Evolutionary conservation across 1,284 basidiomycete genomes (phyloP).

Genomic region (Ganoderma leucocontextum): DNA sequence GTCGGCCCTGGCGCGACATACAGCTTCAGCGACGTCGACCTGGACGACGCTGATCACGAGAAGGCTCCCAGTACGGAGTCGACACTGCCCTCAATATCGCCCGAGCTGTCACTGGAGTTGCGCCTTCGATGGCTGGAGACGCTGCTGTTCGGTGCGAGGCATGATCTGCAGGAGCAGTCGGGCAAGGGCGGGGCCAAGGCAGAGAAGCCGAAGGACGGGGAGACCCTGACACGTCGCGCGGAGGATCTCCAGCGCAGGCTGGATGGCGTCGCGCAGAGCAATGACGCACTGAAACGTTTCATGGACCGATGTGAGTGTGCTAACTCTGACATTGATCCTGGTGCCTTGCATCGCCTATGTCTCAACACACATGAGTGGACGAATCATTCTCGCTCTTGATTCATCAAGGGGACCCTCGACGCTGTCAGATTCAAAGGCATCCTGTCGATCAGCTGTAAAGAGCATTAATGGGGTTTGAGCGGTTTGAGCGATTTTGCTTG

Average conservation of each 20-base stretch:
- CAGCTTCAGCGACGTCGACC: slow-evolving; percentile 36
- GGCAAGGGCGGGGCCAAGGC: slow-evolving; percentile 47
- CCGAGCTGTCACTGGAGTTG: slow-evolving; percentile 72
- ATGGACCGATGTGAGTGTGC: slow-evolving; percentile 71
- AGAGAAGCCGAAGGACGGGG: slow-evolving; percentile 51
- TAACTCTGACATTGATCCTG: not conserved
- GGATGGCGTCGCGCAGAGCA: slow-evolving; percentile 62
- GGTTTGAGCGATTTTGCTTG: not conserved
- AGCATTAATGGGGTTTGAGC: not conserved
- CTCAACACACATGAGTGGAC: not conserved
- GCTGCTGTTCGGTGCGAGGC: slow-evolving; percentile 70
- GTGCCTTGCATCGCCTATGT: slow-evolving; percentile 1
- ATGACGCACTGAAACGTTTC: slow-evolving; percentile 76
- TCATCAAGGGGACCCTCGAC: not conserved
- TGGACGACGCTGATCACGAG: slow-evolving; percentile 29
- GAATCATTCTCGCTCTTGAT: not conserved
- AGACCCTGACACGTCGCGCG: slow-evolving; percentile 63
- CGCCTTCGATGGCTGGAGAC: slow-evolving; percentile 81
- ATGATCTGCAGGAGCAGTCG: slow-evolving; percentile 45
- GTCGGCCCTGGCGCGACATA: slow-evolving; percentile 28
- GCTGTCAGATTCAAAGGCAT: not conserved
- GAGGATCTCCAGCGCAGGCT: slow-evolving; percentile 67
- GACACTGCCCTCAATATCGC: slow-evolving; percentile 56
- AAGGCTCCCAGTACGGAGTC: slow-evolving; percentile 12
- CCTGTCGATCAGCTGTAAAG: not conserved